Evolutionary conservation across 2,329 filamentous ascomycete genomes (phyloP), one percentile per base, ranked within the genome.

Genomic region (Alternaria triticina): DNA sequence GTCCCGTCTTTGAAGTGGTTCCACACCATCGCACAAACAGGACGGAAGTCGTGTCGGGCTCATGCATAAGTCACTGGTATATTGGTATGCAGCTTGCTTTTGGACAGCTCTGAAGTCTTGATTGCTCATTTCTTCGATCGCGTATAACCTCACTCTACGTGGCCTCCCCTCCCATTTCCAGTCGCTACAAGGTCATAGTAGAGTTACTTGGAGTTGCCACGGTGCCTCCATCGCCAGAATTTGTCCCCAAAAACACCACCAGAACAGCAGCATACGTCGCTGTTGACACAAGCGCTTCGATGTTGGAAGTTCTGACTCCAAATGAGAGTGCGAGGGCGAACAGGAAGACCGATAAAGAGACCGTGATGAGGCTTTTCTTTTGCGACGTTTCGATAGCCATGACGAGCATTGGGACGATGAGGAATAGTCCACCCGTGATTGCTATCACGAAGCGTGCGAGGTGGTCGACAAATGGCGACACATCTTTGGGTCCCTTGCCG

Each of bases 261-360:
- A 50, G 46, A 13, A 50, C 46, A 13, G 46, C 46, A 15, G 25
- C 46, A 50, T 30, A 50, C 3, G 25, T 20, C 1, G 46, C 46
- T 4, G 46, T 30, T 4, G 46, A 50, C 0, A 50, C 46, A 27
- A 50, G 25, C 4, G 15, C 46, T n/a, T 50, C 46, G 4, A 30
- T 1, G 2, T 50, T 10, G 0, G 46, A 28, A n/a, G 12, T 27
- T 9, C n/a, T 2, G 10, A 50, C 4, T 5, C 25, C 46, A 2
- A 50, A 50, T 1, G 46, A 17, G 0, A 50, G 4, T 6, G 9
- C n/a, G 5, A 50, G 5, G 4, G 25, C 46, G 25, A 50, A 50
- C 1, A 20, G 1, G 1, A 50, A 50, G 0, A 20, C 46, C 1
- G n/a, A 30, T 0, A 13, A 0, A 0, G 25, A 50, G 0, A 50